These are phyloP conservation scores for Cryptococcus sp. DNA, from an alignment of 1,284 basidiomycete genomes.

Conservation along the genomic window DNA sequence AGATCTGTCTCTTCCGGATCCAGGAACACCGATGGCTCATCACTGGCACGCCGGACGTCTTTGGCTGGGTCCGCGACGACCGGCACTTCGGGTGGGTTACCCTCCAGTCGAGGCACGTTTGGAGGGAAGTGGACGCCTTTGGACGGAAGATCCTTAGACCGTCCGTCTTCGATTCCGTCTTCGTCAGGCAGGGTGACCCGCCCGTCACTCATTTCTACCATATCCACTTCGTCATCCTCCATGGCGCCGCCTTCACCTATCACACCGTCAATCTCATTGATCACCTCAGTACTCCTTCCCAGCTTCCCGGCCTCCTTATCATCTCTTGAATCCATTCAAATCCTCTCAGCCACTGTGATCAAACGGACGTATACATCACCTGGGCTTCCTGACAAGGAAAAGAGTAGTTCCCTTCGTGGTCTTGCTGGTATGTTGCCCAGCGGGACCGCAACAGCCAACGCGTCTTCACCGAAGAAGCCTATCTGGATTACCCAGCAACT, in stretches of 20 bases:
- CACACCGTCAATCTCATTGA: constrained; percentile 2
- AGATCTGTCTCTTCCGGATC: constrained; percentile 5
- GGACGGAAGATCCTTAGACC: neutral
- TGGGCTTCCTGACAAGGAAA: constrained; percentile 15
- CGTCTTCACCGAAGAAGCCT: constrained; percentile 5
- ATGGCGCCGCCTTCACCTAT: constrained; percentile 8
- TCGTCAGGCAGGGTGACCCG: neutral
- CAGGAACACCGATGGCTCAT: constrained; percentile 12
- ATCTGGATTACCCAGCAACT: constrained; percentile 28
- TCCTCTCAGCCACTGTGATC: constrained; percentile 32
- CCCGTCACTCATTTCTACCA: constrained; percentile 2
- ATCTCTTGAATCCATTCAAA: constrained; percentile 33
- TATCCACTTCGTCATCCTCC: neutral
- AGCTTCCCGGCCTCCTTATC: constrained; percentile 29
- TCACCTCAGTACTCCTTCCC: constrained; percentile 29
- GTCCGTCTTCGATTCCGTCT: neutral
- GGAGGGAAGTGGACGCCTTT: neutral
- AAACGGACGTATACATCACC: constrained; percentile 6
- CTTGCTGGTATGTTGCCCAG: constrained; percentile 8
- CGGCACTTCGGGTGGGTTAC: constrained; percentile 2
- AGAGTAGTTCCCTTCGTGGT: constrained; percentile 10
- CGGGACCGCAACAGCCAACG: neutral
- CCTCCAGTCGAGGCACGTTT: constrained; percentile 4
- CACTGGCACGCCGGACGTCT: constrained; percentile 11
- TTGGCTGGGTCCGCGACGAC: constrained; percentile 8